Conservation (phyloP, 1,139 yeast genomes). For the Zygosaccharomyces sapae region DNA sequence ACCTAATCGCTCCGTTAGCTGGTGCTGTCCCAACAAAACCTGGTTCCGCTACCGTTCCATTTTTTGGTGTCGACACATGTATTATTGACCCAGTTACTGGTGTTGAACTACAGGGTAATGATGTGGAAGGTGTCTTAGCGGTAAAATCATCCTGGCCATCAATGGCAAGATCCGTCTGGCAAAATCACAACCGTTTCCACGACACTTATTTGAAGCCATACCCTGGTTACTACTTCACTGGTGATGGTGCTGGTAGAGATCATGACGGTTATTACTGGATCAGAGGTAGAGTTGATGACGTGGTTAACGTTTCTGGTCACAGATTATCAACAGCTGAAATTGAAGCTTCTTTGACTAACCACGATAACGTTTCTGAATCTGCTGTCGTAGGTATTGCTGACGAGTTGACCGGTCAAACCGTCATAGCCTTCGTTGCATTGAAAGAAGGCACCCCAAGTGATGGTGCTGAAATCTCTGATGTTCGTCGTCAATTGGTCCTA, state of each 20-base stretch:
- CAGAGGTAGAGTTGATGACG: constrained; percentile 78
- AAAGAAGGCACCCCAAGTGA: constrained; percentile 46
- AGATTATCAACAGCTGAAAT: constrained; percentile 78
- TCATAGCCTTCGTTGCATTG: constrained; percentile 72
- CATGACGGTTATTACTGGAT: constrained; percentile 76
- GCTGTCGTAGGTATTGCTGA: constrained; percentile 97
- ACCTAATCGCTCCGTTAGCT: constrained; percentile 65
- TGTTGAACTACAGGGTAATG: constrained; percentile 55
- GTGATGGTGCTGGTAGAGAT: constrained; percentile 82
- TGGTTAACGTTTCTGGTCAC: constrained; percentile 77
- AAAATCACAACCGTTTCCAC: constrained; percentile 60
- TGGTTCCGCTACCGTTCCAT: constrained; percentile 75
- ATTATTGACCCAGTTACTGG: constrained; percentile 72
- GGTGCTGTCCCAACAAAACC: constrained; percentile 64
- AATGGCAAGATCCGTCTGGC: constrained; percentile 73
- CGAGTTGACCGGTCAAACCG: constrained; percentile 79
- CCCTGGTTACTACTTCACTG: constrained; percentile 66
- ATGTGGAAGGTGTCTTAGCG: constrained; percentile 73
- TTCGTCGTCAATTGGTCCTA: constrained; percentile 63
- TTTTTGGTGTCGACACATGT: constrained; percentile 66
- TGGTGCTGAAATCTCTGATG: constrained; percentile 40
- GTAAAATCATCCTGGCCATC: constrained; percentile 75
- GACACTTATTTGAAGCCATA: constrained; percentile 72
- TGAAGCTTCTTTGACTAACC: constrained; percentile 73
- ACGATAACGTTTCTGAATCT: constrained; percentile 66